A percentile compares a stretch with the other conserved stretches of the same genome.
Evolutionary conservation across 2,329 filamentous ascomycete genomes (phyloP).

Genomic region (Orbilia javanica): DNA sequence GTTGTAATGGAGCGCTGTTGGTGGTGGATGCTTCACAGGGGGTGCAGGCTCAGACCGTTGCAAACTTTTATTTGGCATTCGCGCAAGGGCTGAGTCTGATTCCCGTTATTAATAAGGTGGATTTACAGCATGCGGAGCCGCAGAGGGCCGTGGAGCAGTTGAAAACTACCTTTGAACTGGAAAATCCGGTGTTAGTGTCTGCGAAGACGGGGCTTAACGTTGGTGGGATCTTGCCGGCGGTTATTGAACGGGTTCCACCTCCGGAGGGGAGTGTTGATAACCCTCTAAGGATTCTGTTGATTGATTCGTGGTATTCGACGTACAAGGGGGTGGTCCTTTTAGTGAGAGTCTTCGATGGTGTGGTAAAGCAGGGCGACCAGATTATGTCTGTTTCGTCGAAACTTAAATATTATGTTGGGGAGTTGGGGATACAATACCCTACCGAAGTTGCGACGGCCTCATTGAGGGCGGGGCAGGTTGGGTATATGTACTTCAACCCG

Average conservation of each 20-base stretch:
- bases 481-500: slow-evolving; percentile 96
- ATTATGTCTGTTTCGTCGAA: slow-evolving; percentile 90
- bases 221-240: slow-evolving; percentile 81
- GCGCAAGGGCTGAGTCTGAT: slow-evolving; percentile 87
- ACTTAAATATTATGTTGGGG: slow-evolving; percentile 90
- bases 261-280: slow-evolving; percentile 79
- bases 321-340: slow-evolving; percentile 94
- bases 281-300: slow-evolving; percentile 84
- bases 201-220: slow-evolving; percentile 96
- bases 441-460: slow-evolving; percentile 82
- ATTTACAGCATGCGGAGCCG: slow-evolving; percentile 90
- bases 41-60: slow-evolving; percentile 96
- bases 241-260: slow-evolving; percentile 85
- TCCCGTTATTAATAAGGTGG: slow-evolving; percentile 96
- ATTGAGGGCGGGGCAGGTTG: slow-evolving; percentile 91
- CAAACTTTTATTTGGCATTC: slow-evolving; percentile 98
- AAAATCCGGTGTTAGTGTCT: slow-evolving; percentile 82
- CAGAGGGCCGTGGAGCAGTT: slow-evolving; percentile 88
- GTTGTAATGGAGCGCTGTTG: slow-evolving; percentile 90
- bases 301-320: slow-evolving; percentile 98
- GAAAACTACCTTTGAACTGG: slow-evolving; percentile 85
- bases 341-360: slow-evolving; percentile 90
- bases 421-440: slow-evolving; percentile 97
- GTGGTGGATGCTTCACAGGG: slow-evolving; percentile 90
- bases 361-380: slow-evolving; percentile 83